These are phyloP conservation scores for Toxoplasma gondii DNA, from an alignment of 169 alveolate species.

Conservation along the genomic window DNA sequence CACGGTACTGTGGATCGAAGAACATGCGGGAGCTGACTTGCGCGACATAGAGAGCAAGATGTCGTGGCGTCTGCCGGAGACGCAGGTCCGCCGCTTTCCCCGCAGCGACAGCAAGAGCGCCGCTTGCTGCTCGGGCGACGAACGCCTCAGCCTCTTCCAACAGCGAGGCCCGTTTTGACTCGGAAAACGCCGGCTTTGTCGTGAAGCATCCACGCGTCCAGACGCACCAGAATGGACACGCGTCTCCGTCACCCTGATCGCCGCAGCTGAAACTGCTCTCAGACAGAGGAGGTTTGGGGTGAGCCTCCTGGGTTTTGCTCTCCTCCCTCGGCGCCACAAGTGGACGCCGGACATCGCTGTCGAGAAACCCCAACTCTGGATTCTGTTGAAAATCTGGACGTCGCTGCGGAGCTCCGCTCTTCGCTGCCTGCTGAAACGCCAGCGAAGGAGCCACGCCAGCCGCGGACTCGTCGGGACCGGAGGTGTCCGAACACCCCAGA, in stretches of 20 bases:
- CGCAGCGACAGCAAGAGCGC: background rate
- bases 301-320: no score
- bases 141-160: slow-evolving; percentile 54
- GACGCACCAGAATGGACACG: slow-evolving; percentile 49
- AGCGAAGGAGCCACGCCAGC: no score
- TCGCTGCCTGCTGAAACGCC: no score
- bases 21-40: background rate
- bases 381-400: no score
- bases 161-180: background rate
- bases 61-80: slow-evolving; percentile 29
- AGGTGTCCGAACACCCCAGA: no score
- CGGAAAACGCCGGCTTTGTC: slow-evolving; percentile 31
- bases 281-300: no score
- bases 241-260: background rate
- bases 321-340: no score
- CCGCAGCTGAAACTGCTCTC: background rate
- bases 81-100: background rate
- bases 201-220: slow-evolving; percentile 41
- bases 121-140: background rate
- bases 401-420: no score
- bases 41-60: slow-evolving; percentile 25
- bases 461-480: no score
- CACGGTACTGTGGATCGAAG: slow-evolving; percentile 49
- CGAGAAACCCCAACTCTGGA: no score
- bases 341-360: no score